Percentiles rank a stretch among this genome's conserved stretches.
phyloP scores from a whole-genome alignment of 139 green algal genomes.

The Ettlia oleoabundans region DNA sequence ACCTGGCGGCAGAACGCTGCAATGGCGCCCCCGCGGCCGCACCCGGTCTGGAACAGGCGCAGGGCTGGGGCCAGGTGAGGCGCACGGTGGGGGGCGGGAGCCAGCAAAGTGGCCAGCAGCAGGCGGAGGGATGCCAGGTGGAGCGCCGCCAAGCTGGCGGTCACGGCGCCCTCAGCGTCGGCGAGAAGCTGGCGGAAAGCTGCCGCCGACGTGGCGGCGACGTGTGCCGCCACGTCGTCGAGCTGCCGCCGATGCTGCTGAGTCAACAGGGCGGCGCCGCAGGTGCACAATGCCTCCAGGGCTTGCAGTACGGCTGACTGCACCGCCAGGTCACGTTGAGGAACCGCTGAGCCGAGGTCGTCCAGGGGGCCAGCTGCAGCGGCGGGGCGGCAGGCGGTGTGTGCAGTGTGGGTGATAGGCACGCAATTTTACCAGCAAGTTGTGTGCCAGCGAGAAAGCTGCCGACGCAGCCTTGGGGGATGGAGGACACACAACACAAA shows the following conservation, averaged over 20 bases:
- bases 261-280: slow-evolving; percentile 38
- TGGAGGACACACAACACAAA: too few species aligned
- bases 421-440: background rate
- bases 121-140: slow-evolving; percentile 50
- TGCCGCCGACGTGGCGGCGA: slow-evolving; percentile 36
- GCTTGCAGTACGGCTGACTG: slow-evolving; percentile 35
- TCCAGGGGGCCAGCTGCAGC: slow-evolving; percentile 14
- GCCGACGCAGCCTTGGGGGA: too few species aligned
- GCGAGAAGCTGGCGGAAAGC: slow-evolving; percentile 23
- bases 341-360: slow-evolving; percentile 18
- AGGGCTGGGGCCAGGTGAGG: slow-evolving; percentile 57
- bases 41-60: slow-evolving; percentile 36
- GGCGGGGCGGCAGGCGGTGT: background rate
- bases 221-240: slow-evolving; percentile 60
- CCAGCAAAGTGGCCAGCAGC: slow-evolving; percentile 64
- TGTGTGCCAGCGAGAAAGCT: too few species aligned
- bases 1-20: slow-evolving; percentile 19
- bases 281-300: slow-evolving; percentile 32
- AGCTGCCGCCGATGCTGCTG: slow-evolving; percentile 40
- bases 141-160: slow-evolving; percentile 16
- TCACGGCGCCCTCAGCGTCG: slow-evolving; percentile 19
- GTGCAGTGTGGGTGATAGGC: background rate
- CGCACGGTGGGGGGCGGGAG: slow-evolving; percentile 50
- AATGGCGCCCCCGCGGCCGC: slow-evolving; percentile 10
- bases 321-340: slow-evolving; percentile 22